Evolutionary conservation across 306 rosid species (phyloP), one percentile per base, ranked within the genome.

Genomic region (Vigna mungo): DNA sequence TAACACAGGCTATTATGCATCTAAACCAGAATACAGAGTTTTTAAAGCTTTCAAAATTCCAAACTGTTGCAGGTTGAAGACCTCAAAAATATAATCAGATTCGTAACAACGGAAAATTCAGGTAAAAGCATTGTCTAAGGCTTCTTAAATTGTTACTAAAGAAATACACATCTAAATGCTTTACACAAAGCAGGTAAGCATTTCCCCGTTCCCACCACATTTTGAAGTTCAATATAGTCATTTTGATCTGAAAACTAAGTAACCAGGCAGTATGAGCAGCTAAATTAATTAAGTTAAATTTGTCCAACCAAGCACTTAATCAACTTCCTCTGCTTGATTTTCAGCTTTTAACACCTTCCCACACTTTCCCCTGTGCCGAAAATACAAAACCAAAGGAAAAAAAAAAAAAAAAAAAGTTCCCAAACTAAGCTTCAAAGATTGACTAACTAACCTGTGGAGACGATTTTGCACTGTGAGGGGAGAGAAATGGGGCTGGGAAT

Each of bases 381-480:
- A 46, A 44, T 77, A 58, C n/a, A 21, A 21, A 60, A 14, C 7
- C n/a, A 27, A 6, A 34, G 37, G 37, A 5, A 5, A 32, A 11
- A 5, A 49, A 34, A 11, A 5, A 49, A 34, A 21, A 21, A 47
- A 10, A 49, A 21, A 12, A 68, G 64, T 64, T 55, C 71, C 34
- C 68, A 71, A 71, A 25, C 47, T 49, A 71, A 63, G 76, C 68
- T 66, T 4, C 4, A 9, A 64, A 65, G 54, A 2, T 63, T 1
- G 51, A 27, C 2, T 14, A 52, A 84, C 89, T 85, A 55, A 94
- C 97, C 84, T 52, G 89, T 92, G 74, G 98, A 95, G 70, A 95
- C 87, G 78, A 95, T 90, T 80, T 85, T 89, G 92, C 98, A 95
- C 85, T 87, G 92, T 36, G 98, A 90, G 21, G 90, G 89, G 41